Conservation (phyloP, 306 rosid genomes). For the Arachis stenosperma region DNA sequence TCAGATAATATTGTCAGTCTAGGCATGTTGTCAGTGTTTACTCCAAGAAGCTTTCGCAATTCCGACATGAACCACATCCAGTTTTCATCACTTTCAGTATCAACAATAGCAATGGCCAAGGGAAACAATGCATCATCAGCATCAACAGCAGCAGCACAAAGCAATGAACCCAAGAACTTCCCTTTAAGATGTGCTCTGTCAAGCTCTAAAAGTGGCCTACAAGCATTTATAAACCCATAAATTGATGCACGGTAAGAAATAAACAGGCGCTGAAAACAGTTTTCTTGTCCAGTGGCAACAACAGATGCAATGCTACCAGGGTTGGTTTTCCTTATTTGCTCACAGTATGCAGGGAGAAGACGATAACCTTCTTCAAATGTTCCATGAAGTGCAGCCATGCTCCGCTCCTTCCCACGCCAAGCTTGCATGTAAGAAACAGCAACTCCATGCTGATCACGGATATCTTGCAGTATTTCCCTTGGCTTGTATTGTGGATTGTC, state of each 20-base stretch:
- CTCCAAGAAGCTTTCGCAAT: conserved; percentile 91
- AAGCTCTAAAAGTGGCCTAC: conserved; percentile 96
- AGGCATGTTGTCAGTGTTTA: conserved; percentile 96
- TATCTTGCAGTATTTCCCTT: conserved; percentile 92
- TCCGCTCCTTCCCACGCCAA: conserved; percentile 99
- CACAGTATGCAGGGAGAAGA: conserved; percentile 91
- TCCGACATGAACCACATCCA: conserved; percentile 99
- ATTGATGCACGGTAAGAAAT: conserved; percentile 89
- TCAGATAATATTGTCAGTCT: conserved; percentile 91
- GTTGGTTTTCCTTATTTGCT: conserved; percentile 85
- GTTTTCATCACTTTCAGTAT: conserved; percentile 86
- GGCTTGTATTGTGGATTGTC: conserved; percentile 97
- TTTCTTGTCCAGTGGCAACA: conserved; percentile 91
- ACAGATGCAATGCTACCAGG: conserved; percentile 97
- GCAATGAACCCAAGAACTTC: conserved; percentile 79
- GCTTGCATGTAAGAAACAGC: conserved; percentile 99
- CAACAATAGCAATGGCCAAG: conserved; percentile 89
- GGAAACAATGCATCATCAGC: conserved; percentile 93
- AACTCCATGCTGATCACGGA: conserved; percentile 96
- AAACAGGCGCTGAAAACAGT: conserved; percentile 86
- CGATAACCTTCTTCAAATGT: conserved; percentile 96
- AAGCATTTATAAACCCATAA: conserved; percentile 92
- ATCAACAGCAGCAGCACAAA: conserved; percentile 94
- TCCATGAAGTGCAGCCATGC: conserved; percentile 99
- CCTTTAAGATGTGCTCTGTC: conserved; percentile 94